Percentiles rank a stretch among this genome's conserved stretches.
phyloP scores from a whole-genome alignment of 192 early-diverging fungal genomes.

The Mortierella alpina region DNA sequence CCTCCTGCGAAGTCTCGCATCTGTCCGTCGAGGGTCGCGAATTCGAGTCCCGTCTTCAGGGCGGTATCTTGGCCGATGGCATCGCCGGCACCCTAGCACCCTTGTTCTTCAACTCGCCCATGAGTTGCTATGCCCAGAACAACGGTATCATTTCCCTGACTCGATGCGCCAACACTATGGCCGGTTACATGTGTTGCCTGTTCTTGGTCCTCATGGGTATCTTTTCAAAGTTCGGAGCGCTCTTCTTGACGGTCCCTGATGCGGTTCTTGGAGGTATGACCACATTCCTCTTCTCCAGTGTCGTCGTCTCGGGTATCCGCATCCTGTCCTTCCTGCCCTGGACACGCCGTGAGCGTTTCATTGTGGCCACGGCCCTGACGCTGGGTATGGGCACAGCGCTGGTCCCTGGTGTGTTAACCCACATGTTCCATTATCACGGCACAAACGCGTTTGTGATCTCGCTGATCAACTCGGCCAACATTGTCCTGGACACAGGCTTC shows the following conservation, averaged over 20 bases:
- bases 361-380: conserved; percentile 58
- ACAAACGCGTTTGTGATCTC: conserved; percentile 52
- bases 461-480: conserved; percentile 57
- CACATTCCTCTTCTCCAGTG: conserved; percentile 62
- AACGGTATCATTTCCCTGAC: conserved; percentile 69
- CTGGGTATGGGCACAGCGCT: conserved; percentile 61
- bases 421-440: conserved; percentile 60
- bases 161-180: conserved; percentile 63
- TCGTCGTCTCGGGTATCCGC: conserved; percentile 66
- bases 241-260: conserved; percentile 58
- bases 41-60: conserved; percentile 66
- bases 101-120: conserved; percentile 59
- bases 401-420: conserved; percentile 62
- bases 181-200: conserved; percentile 65
- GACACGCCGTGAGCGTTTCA: conserved; percentile 67
- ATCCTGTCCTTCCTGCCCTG: conserved; percentile 63
- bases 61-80: conserved; percentile 64
- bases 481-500: conserved; percentile 61
- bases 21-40: conserved; percentile 61
- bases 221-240: conserved; percentile 63
- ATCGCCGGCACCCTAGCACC: conserved; percentile 56
- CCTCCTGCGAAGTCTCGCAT: conserved; percentile 64
- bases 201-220: conserved; percentile 65
- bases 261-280: conserved; percentile 67
- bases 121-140: conserved; percentile 67